Evolutionary conservation across 805 yeast species (phyloP).

Genomic region (Barnettozyma californica): DNA sequence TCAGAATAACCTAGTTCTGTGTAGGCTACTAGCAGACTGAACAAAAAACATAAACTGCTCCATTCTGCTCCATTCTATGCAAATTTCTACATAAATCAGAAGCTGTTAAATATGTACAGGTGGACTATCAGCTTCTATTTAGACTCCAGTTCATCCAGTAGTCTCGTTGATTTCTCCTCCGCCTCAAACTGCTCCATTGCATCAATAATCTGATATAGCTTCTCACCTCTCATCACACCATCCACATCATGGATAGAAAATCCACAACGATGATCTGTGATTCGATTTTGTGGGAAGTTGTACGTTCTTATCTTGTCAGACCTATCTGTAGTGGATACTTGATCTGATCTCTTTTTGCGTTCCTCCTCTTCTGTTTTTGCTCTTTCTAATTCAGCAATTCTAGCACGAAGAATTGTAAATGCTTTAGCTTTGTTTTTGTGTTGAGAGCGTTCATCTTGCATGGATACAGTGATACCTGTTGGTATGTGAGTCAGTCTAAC

Average conservation of each 20-base stretch:
- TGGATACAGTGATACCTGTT: conserved; percentile 80
- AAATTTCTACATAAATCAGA: no score
- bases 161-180: conserved; percentile 35
- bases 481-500: conserved; percentile 91
- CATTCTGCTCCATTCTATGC: no score
- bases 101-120: background rate
- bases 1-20: no score
- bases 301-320: conserved; percentile 93
- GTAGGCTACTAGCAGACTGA: no score
- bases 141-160: conserved; percentile 15
- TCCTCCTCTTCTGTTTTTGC: conserved; percentile 60
- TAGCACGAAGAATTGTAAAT: conserved; percentile 70
- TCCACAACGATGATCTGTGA: conserved; percentile 92
- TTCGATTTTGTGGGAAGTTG: conserved; percentile 85
- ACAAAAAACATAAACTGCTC: no score
- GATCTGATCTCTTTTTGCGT: conserved; percentile 63
- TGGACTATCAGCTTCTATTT: background rate
- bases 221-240: conserved; percentile 57
- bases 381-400: conserved; percentile 78
- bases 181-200: conserved; percentile 44
- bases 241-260: conserved; percentile 70
- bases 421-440: conserved; percentile 94
- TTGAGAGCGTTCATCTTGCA: conserved; percentile 95
- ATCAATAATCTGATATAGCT: conserved; percentile 50
- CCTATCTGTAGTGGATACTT: conserved; percentile 84